A percentile compares a stretch with the other conserved stretches of the same genome.
Evolutionary conservation across 495 filamentous ascomycete genomes (phyloP).

Genomic region (Penicillium subrubescens): DNA sequence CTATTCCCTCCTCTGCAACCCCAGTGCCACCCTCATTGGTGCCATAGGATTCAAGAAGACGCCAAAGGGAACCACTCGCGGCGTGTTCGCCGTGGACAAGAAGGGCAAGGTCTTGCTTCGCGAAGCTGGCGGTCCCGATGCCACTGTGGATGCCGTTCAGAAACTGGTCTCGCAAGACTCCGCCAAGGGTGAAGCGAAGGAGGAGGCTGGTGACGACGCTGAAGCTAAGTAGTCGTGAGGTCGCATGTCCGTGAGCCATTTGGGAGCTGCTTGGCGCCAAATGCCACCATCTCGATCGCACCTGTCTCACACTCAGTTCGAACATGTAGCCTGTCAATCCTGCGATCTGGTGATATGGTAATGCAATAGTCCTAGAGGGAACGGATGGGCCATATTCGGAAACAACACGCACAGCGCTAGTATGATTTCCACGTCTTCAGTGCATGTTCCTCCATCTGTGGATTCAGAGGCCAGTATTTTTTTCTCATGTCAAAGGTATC

Average conservation of each 20-base stretch:
- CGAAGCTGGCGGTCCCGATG: constrained; percentile 49
- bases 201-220: constrained; percentile 8
- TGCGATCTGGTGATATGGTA: background rate
- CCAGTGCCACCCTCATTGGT: constrained; percentile 65
- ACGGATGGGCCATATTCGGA: background rate
- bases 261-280: background rate
- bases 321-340: background rate
- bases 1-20: constrained; percentile 87
- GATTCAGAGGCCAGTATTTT: background rate
- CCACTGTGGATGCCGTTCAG: constrained; percentile 50
- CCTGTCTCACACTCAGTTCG: background rate
- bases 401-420: background rate
- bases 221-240: constrained; percentile 10
- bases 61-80: constrained; percentile 75
- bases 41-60: constrained; percentile 77
- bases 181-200: constrained; percentile 13
- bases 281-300: background rate
- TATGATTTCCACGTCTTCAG: background rate
- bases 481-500: background rate
- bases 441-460: background rate
- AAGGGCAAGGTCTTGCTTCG: constrained; percentile 46
- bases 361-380: background rate
- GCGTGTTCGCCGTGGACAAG: constrained; percentile 88
- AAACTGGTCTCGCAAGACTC: constrained; percentile 29
- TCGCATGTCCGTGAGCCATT: background rate